phyloP scores from a whole-genome alignment of 2,329 filamentous ascomycete species.

The Aureobasidium sp. region DNA sequence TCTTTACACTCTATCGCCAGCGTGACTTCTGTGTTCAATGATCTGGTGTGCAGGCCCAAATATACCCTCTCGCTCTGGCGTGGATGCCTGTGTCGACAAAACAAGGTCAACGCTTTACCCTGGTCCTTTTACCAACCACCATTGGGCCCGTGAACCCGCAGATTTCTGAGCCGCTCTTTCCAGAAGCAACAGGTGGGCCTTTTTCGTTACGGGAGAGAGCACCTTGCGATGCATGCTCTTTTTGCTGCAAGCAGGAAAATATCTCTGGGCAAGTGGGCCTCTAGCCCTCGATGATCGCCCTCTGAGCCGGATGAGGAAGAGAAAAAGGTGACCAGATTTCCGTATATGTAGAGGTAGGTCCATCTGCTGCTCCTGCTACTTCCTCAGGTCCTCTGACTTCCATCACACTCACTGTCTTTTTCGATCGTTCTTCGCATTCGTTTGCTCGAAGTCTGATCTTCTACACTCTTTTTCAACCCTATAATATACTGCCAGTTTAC shows the following conservation, averaged over 20 bases:
- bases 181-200: conserved; percentile 13
- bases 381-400: not conserved
- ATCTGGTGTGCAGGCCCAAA: not conserved
- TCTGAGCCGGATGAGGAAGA: not conserved
- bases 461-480: not conserved
- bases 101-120: not conserved
- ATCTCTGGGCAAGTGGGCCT: conserved; percentile 1
- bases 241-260: not conserved
- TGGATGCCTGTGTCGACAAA: not conserved
- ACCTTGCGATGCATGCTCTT: conserved; percentile 4
- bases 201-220: conserved; percentile 6
- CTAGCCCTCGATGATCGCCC: conserved; percentile 6
- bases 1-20: not conserved
- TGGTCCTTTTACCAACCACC: not conserved
- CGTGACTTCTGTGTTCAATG: not conserved
- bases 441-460: conserved; percentile 18
- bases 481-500: not conserved
- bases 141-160: conserved; percentile 15
- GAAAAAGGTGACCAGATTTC: not conserved
- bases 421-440: conserved; percentile 13
- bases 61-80: not conserved
- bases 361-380: not conserved
- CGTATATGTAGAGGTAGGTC: conserved; percentile 14
- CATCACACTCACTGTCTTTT: not conserved
- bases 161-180: conserved; percentile 7